Evolutionary conservation across 2,329 filamentous ascomycete genomes (phyloP).

Genomic region (Davidsoniella neocaledoniae): DNA sequence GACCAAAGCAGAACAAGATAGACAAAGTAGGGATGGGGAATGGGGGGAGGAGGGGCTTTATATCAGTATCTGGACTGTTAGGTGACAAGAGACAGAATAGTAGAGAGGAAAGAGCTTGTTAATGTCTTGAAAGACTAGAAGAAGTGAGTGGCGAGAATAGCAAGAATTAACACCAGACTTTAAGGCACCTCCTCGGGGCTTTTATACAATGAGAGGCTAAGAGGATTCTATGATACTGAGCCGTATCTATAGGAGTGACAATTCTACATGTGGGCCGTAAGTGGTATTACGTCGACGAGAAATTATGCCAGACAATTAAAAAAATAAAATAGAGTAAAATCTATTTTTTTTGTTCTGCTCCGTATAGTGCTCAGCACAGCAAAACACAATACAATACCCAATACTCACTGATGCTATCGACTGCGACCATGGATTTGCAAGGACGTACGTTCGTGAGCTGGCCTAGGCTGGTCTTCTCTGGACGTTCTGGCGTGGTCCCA

Average conservation of each 20-base stretch:
- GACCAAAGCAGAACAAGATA: background rate
- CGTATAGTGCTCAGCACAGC: too few relatives aligned
- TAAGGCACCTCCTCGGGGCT: background rate
- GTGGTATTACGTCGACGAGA: background rate
- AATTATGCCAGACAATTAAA: background rate
- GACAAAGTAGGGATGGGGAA: background rate
- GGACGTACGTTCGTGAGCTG: too few relatives aligned
- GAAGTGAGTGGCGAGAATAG: slow-evolving; percentile 2
- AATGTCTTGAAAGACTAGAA: background rate
- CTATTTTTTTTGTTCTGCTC: too few relatives aligned
- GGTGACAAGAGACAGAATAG: too few relatives aligned
- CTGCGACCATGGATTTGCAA: too few relatives aligned
- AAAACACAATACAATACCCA: too few relatives aligned
- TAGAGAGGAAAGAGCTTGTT: background rate
- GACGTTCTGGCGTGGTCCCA: too few relatives aligned
- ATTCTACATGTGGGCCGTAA: background rate
- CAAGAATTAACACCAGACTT: background rate
- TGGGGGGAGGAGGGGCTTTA: slow-evolving; percentile 2
- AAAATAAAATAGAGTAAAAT: too few relatives aligned
- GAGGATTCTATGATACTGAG: background rate
- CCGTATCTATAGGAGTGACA: background rate
- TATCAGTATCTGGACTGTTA: background rate
- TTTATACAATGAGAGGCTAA: background rate
- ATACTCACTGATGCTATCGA: too few relatives aligned
- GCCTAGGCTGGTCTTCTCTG: too few relatives aligned